phyloP scores from a whole-genome alignment of 768 basidiomycete species.

The Tylopilus balloui region DNA sequence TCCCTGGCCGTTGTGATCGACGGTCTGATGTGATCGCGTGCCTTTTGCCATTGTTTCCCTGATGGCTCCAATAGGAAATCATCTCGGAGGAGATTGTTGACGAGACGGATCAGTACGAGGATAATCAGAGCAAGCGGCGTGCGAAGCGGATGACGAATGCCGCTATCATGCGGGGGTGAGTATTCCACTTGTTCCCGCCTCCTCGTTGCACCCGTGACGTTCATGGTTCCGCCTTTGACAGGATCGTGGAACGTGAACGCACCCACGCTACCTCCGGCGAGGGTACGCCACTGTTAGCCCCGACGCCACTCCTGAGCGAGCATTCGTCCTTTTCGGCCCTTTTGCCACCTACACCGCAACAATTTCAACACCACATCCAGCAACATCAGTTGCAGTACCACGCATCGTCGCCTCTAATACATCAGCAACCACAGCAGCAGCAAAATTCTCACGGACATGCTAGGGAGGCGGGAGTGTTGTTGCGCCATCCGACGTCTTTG shows the following conservation, averaged over 20 bases:
- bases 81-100: slow-evolving; percentile 95
- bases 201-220: neutral
- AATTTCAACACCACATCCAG: slow-evolving; percentile 17
- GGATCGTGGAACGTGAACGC: slow-evolving; percentile 54
- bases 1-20: neutral
- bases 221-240: slow-evolving; percentile 13
- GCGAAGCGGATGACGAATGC: slow-evolving; percentile 71
- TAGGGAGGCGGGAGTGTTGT: no score
- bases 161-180: slow-evolving; percentile 73
- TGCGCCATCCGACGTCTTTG: no score
- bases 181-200: neutral
- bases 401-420: neutral
- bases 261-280: slow-evolving; percentile 31
- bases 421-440: slow-evolving; percentile 4
- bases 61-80: slow-evolving; percentile 65
- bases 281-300: slow-evolving; percentile 34
- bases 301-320: slow-evolving; percentile 9
- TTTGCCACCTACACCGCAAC: slow-evolving; percentile 15
- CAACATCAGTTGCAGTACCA: slow-evolving; percentile 16
- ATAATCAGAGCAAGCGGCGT: slow-evolving; percentile 74
- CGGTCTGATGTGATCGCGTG: neutral
- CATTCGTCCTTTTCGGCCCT: slow-evolving; percentile 5
- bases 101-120: slow-evolving; percentile 87
- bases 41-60: neutral
- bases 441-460: neutral